Evolutionary conservation across 2,329 filamentous ascomycete genomes (phyloP).

Genomic region (Colletotrichum sp.): DNA sequence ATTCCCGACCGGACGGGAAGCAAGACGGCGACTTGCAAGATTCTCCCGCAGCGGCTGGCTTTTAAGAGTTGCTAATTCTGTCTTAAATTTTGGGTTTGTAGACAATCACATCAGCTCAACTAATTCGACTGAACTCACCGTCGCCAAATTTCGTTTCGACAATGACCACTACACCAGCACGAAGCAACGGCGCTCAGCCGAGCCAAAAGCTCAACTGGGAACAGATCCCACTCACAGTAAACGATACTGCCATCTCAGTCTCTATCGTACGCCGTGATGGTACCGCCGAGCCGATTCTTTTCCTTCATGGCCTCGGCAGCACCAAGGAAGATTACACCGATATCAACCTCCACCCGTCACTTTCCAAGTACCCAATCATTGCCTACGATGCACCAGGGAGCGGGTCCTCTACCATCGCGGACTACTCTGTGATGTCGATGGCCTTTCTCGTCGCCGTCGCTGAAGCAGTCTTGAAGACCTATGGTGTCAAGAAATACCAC

Average conservation of each 20-base stretch:
- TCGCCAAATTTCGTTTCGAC: not conserved
- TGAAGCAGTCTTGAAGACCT: constrained; percentile 19
- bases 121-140: fast-evolving
- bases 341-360: constrained; percentile 20
- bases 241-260: constrained; percentile 26
- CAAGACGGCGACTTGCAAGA: not conserved
- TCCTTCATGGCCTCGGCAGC: constrained; percentile 30
- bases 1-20: not conserved
- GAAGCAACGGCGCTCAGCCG: not conserved
- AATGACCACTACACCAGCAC: not conserved
- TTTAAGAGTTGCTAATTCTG: not conserved
- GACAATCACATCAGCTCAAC: not conserved
- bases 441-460: constrained; percentile 24
- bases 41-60: not conserved
- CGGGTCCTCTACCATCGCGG: constrained; percentile 20
- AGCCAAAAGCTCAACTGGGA: not conserved
- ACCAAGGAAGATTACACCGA: constrained; percentile 31
- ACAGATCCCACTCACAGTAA: not conserved
- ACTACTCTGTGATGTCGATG: constrained; percentile 21
- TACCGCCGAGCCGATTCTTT: constrained; percentile 15
- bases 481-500: constrained; percentile 21
- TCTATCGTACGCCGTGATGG: not conserved
- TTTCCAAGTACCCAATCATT: constrained; percentile 21
- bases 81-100: no score
- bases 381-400: constrained; percentile 29